Percentiles rank a stretch among this genome's conserved stretches.
Conservation (phyloP, 495 filamentous ascomycete species). For the Pyronema domesticum region DNA sequence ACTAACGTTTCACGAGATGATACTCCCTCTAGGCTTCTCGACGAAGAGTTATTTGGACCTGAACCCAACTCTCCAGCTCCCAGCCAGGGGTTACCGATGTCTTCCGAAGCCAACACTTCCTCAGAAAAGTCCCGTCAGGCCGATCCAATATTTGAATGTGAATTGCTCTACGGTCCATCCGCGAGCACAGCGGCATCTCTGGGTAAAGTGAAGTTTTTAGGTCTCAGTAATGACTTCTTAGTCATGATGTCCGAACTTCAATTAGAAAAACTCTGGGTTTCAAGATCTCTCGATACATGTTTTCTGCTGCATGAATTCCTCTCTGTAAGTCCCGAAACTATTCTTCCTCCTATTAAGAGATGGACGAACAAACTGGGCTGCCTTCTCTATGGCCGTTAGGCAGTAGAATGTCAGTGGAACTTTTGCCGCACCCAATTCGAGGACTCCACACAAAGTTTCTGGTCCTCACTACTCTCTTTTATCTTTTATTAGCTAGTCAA, state of each 20-base stretch:
- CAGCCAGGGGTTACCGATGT: too few species aligned
- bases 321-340: constrained; percentile 22
- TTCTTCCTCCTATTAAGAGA: background rate
- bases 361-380: background rate
- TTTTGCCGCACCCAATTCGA: too few species aligned
- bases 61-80: too few species aligned
- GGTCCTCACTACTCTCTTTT: constrained; percentile 2
- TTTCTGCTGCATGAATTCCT: constrained; percentile 25
- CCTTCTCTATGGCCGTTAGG: background rate
- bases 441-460: constrained; percentile 4
- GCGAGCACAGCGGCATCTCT: constrained; percentile 8
- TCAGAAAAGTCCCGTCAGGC: too few species aligned
- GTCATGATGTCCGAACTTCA: constrained; percentile 17
- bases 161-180: background rate
- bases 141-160: background rate
- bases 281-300: constrained; percentile 26
- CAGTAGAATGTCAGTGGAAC: constrained; percentile 11
- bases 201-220: constrained; percentile 29
- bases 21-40: too few species aligned
- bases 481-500: background rate
- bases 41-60: too few species aligned
- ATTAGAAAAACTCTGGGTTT: constrained; percentile 29
- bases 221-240: constrained; percentile 13
- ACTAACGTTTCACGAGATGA: background rate
- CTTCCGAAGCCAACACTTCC: too few species aligned